Evolutionary conservation across 805 yeast species (phyloP).

Genomic region (Saccharomycopsis sp.): DNA sequence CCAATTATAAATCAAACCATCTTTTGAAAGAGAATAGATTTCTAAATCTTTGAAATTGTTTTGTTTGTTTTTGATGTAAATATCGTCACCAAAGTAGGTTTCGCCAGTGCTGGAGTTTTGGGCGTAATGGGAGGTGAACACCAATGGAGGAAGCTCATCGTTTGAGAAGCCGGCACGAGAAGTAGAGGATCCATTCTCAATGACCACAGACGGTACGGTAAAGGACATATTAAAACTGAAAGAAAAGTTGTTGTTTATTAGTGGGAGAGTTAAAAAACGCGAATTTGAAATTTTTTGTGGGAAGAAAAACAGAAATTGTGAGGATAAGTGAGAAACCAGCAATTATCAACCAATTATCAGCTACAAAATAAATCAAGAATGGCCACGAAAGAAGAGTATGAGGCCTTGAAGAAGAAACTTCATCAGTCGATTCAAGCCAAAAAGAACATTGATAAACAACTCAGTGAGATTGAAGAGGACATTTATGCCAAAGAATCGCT

Average conservation of each 20-base stretch:
- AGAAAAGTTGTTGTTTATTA: too few species aligned
- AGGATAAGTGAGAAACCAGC: too few species aligned
- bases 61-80: constrained; percentile 24
- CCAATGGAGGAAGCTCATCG: constrained; percentile 50
- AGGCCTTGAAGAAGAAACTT: constrained; percentile 53
- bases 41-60: constrained; percentile 13
- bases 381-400: constrained; percentile 37
- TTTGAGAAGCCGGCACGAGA: constrained; percentile 66
- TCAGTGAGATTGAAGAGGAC: constrained; percentile 59
- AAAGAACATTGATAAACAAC: constrained; percentile 52
- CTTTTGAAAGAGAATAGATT: constrained; percentile 22
- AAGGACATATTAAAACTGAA: too few species aligned
- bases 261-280: too few species aligned
- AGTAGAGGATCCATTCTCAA: constrained; percentile 54
- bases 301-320: too few species aligned
- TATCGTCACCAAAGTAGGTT: constrained; percentile 37
- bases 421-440: constrained; percentile 53
- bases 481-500: constrained; percentile 70
- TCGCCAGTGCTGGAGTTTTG: constrained; percentile 26
- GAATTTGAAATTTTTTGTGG: too few species aligned
- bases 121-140: constrained; percentile 47
- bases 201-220: constrained; percentile 48
- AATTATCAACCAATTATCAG: too few species aligned
- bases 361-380: too few species aligned
- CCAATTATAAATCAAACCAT: constrained; percentile 53